Conservation (phyloP, 345 rosid genomes). For the Dimocarpus longan region DNA sequence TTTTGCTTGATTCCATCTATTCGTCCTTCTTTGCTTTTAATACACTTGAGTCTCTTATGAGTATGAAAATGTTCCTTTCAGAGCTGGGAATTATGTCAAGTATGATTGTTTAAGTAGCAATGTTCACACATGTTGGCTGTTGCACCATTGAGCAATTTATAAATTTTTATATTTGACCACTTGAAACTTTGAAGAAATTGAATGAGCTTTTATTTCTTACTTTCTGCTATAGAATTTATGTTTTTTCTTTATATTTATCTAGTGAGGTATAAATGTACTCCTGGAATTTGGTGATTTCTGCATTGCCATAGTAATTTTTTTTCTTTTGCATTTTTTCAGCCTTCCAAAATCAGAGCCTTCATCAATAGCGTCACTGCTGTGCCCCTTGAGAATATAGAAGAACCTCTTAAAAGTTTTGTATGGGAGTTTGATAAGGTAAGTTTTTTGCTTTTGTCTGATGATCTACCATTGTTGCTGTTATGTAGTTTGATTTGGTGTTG, state of each 20-base stretch:
- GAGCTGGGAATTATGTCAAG: neutral
- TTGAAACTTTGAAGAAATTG: neutral
- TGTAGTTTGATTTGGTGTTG: neutral
- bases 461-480: neutral
- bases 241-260: neutral
- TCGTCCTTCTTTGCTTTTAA: neutral
- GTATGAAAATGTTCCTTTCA: neutral
- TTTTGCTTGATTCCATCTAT: neutral
- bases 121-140: neutral
- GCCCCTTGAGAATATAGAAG: conserved; percentile 77
- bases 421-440: conserved; percentile 96
- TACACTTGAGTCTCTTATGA: neutral
- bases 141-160: neutral
- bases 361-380: conserved; percentile 62
- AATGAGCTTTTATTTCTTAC: neutral
- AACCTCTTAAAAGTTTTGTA: conserved; percentile 70
- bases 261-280: conserved; percentile 12
- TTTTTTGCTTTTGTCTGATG: conserved; percentile 13
- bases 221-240: neutral
- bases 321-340: conserved; percentile 49
- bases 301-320: conserved; percentile 14
- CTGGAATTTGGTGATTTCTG: neutral
- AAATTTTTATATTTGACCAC: neutral
- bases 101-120: neutral
- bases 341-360: conserved; percentile 88